Evolutionary conservation across 225 moss, liverwort and hornwort species (phyloP).

Genomic region (Anthoceros angustus): DNA sequence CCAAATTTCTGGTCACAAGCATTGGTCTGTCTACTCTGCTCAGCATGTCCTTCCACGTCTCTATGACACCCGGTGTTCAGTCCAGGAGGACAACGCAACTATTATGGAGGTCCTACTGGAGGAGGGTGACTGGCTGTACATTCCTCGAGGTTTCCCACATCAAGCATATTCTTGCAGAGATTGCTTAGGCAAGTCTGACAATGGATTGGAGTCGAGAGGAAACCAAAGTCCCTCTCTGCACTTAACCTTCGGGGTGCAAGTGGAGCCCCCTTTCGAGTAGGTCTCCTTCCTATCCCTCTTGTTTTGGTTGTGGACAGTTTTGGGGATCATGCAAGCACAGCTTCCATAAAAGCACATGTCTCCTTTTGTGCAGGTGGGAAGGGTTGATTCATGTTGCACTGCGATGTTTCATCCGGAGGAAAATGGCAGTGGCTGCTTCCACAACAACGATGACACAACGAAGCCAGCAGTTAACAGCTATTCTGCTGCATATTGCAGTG

Average conservation of each 20-base stretch:
- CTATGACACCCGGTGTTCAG: constrained; percentile 26
- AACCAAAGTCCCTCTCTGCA: constrained; percentile 44
- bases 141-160: constrained; percentile 72
- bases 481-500: constrained; percentile 56
- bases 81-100: constrained; percentile 10
- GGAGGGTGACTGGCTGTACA: constrained; percentile 46
- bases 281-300: constrained; percentile 12
- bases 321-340: neutral
- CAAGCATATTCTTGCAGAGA: constrained; percentile 30
- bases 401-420: constrained; percentile 29
- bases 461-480: constrained; percentile 21
- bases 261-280: constrained; percentile 81
- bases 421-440: constrained; percentile 6
- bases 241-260: constrained; percentile 69
- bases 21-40: constrained; percentile 46
- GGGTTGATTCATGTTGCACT: constrained; percentile 67
- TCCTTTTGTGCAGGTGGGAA: constrained; percentile 50
- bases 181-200: neutral
- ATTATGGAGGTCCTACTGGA: constrained; percentile 22
- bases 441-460: constrained; percentile 6
- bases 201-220: constrained; percentile 7
- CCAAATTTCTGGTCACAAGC: constrained; percentile 54
- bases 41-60: constrained; percentile 46
- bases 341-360: neutral
- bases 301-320: neutral